These are phyloP conservation scores for Ilyonectria robusta DNA, from an alignment of 2,329 filamentous ascomycete species.

Conservation along the genomic window DNA sequence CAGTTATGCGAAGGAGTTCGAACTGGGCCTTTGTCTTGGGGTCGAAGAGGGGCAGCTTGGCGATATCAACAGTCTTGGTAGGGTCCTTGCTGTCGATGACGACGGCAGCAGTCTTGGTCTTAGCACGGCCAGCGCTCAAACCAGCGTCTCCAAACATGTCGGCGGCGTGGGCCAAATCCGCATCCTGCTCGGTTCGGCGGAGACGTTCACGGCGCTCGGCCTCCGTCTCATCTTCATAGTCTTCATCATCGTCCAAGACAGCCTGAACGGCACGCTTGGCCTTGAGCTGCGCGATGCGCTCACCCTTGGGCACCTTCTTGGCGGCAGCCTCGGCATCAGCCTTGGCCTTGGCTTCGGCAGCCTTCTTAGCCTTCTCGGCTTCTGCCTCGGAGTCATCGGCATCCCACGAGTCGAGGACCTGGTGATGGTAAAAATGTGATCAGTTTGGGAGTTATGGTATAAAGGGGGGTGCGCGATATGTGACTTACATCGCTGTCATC, in stretches of 20 bases:
- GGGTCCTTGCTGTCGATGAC: conserved; percentile 81
- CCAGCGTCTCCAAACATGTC: conserved; percentile 89
- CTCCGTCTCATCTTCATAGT: conserved; percentile 80
- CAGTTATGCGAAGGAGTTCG: conserved; percentile 79
- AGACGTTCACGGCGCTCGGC: conserved; percentile 81
- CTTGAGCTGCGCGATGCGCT: conserved; percentile 87
- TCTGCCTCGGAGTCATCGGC: conserved; percentile 97
- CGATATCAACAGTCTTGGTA: conserved; percentile 84
- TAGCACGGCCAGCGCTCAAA: conserved; percentile 75
- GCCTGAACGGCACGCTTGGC: conserved; percentile 69
- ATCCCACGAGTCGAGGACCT: conserved; percentile 98
- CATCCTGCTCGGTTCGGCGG: conserved; percentile 84
- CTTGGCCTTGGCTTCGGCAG: conserved; percentile 87
- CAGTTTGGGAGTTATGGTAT: conserved; percentile 2
- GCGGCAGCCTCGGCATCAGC: conserved; percentile 90
- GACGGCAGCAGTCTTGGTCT: conserved; percentile 75
- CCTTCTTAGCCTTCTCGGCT: conserved; percentile 93
- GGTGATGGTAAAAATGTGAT: conserved; percentile 16
- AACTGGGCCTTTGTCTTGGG: conserved; percentile 91
- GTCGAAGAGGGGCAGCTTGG: conserved; percentile 86
- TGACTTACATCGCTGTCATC: conserved; percentile 81
- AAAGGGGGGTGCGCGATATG: conserved; percentile 4
- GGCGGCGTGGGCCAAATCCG: conserved; percentile 90
- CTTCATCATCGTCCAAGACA: conserved; percentile 68
- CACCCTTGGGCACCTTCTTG: conserved; percentile 89